Percentiles rank a stretch among this genome's conserved stretches.
These are phyloP conservation scores for Phytophthora citricola DNA, from an alignment of 352 stramenopile species.

Conservation along the genomic window DNA sequence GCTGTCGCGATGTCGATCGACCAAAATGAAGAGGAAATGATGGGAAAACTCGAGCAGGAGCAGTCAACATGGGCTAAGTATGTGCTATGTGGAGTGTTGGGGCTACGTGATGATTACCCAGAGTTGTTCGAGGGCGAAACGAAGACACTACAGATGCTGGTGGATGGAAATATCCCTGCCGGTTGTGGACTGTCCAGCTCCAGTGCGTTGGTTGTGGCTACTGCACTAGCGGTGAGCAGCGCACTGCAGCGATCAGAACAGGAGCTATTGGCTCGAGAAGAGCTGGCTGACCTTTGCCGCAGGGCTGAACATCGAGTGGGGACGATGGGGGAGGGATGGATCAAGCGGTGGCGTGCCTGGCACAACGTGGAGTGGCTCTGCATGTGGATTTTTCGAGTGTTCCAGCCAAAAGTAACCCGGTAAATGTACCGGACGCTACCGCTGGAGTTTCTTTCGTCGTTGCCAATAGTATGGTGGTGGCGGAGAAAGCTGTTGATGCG, in stretches of 20 bases:
- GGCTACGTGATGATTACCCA: conserved; percentile 19
- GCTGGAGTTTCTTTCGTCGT: conserved; percentile 70
- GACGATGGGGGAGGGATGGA: conserved; percentile 89
- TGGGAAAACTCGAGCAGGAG: conserved; percentile 12
- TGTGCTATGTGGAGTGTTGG: conserved; percentile 44
- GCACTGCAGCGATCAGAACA: conserved; percentile 17
- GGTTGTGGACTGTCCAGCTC: conserved; percentile 83
- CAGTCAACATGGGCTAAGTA: conserved; percentile 45
- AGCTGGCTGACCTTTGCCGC: conserved; percentile 66
- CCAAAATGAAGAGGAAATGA: conserved; percentile 6
- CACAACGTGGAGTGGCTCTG: conserved; percentile 51
- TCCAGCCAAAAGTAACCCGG: conserved; percentile 16
- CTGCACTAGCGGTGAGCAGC: conserved; percentile 48
- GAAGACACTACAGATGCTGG: conserved; percentile 49
- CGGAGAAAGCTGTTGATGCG: conserved; percentile 80
- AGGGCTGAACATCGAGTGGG: conserved; percentile 70
- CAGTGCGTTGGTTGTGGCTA: conserved; percentile 79
- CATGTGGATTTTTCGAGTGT: conserved; percentile 63
- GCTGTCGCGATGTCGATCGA: conserved; percentile 16
- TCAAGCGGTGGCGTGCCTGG: conserved; percentile 73
- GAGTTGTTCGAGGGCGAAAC: conserved; percentile 17
- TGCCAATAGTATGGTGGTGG: conserved; percentile 70
- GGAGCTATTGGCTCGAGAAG: conserved; percentile 29
- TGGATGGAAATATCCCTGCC: conserved; percentile 73
- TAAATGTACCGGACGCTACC: conserved; percentile 24